Percentiles rank a stretch among this genome's conserved stretches.
phyloP scores from a whole-genome alignment of 305 asterid genomes.

The Fraxinus albicans region DNA sequence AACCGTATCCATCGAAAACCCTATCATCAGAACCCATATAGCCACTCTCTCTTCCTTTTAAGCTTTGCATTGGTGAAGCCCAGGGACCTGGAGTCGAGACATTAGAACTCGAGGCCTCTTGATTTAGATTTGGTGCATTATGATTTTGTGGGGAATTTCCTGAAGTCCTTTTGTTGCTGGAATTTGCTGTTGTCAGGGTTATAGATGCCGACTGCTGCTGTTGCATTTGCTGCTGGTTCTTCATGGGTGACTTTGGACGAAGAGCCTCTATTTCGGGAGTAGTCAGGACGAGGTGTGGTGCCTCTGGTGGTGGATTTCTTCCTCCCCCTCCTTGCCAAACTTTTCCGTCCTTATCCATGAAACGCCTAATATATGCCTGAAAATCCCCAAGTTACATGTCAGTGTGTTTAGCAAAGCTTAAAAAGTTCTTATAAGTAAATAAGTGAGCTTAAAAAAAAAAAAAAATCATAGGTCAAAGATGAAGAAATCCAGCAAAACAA shows the following conservation, averaged over 20 bases:
- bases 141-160: slow-evolving; percentile 66
- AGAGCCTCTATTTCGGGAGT: slow-evolving; percentile 91
- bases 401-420: slow-evolving; percentile 1
- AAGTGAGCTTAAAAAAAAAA: neutral
- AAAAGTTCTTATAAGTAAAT: neutral
- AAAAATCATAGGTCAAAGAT: neutral
- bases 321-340: slow-evolving; percentile 97
- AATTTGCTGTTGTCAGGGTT: slow-evolving; percentile 59
- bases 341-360: slow-evolving; percentile 90
- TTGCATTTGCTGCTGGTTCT: slow-evolving; percentile 80
- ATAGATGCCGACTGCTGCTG: slow-evolving; percentile 70
- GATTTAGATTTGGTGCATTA: slow-evolving; percentile 48
- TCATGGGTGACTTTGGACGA: slow-evolving; percentile 98
- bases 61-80: slow-evolving; percentile 52
- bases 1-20: slow-evolving; percentile 60
- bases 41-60: slow-evolving; percentile 58
- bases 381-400: slow-evolving; percentile 23
- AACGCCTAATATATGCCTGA: slow-evolving; percentile 68
- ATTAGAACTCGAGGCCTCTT: slow-evolving; percentile 67
- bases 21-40: slow-evolving; percentile 51
- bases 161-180: slow-evolving; percentile 60
- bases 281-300: slow-evolving; percentile 87
- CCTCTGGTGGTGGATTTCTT: slow-evolving; percentile 96
- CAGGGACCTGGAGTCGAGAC: slow-evolving; percentile 56
- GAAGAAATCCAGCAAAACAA: neutral